Evolutionary conservation across 139 green algal species (phyloP), one percentile per base, ranked within the genome.

Genomic region (Chlamydomonas schloesseri): DNA sequence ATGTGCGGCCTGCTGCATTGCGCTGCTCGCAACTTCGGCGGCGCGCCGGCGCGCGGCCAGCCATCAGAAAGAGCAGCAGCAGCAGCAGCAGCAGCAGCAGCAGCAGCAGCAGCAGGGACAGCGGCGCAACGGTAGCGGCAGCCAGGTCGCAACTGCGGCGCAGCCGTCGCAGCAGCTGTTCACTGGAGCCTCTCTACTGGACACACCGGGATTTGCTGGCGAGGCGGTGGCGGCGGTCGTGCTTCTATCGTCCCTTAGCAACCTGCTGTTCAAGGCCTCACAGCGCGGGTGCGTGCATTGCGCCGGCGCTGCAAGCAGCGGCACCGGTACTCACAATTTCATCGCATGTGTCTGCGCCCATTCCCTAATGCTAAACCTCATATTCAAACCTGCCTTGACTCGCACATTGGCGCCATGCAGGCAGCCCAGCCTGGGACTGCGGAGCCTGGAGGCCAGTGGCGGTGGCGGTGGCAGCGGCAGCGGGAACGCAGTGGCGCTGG

Each of bases 1-100:
- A 0, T 85, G 79, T 50, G 50, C 79, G 2, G 47, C 46, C 3
- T 85, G 79, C 67, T 85, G 79, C 68, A 23, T 76, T 23, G 31
- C n/a, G 20, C 31, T 85, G 20, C 79, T 85, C 0, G 79, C 67
- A 0, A 36, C 65, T 2, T 76, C 79, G 1, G 79, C 67, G 8
- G 24, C 60, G 1, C 76, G 60, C 2, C 28, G 57, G 26, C 18
- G 69, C 5, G 42, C 47, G 24, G 26, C 42, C 15, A 2, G 1
- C 37, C 69, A n/a, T 14, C 34, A 74, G 37, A 2, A 33, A 23
- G 18, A 60, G 55, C 55, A 60, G 55, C 55, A 60, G 10, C 18
- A 24, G 23, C 60, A 68, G 24, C 20, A 29, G 60, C 21, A 26
- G 58, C 15, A n/a, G 58, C 58, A 28, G 58, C 58, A 65, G 15